A percentile compares a stretch with the other conserved stretches of the same genome.
Conservation (phyloP, 805 yeast genomes). For the Yarrowia osloensis region DNA sequence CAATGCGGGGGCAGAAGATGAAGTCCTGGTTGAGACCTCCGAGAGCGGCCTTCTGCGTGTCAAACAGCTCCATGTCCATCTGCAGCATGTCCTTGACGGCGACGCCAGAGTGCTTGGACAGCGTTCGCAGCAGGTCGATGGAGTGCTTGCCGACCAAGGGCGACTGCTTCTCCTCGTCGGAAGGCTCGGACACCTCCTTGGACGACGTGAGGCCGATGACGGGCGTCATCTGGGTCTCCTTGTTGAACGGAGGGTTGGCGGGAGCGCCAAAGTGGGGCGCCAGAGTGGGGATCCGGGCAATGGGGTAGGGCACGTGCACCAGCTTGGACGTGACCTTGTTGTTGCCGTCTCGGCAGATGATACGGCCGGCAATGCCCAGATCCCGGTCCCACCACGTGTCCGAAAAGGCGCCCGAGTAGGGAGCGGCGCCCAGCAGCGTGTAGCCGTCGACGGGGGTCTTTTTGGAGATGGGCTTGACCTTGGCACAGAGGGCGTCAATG, state of each 20-base stretch:
- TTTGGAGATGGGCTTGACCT: constrained; percentile 68
- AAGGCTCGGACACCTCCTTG: constrained; percentile 47
- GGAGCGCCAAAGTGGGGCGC: constrained; percentile 81
- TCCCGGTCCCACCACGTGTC: constrained; percentile 80
- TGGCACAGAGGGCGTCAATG: constrained; percentile 65
- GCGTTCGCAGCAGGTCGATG: constrained; percentile 61
- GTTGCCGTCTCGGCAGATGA: constrained; percentile 51
- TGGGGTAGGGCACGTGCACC: constrained; percentile 43
- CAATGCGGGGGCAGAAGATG: constrained; percentile 76
- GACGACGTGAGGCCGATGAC: constrained; percentile 57
- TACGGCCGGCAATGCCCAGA: constrained; percentile 76
- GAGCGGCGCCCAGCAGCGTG: constrained; percentile 74
- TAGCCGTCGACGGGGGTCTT: constrained; percentile 67
- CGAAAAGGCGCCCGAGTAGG: constrained; percentile 70
- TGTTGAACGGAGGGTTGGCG: constrained; percentile 65
- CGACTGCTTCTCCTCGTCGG: constrained; percentile 59
- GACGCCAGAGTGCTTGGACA: constrained; percentile 60
- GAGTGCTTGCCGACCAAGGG: constrained; percentile 70
- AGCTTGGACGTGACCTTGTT: constrained; percentile 38
- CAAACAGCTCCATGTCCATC: constrained; percentile 74
- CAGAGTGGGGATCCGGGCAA: constrained; percentile 75
- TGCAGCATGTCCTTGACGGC: constrained; percentile 62
- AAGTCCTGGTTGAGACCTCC: constrained; percentile 78
- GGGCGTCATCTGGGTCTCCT: constrained; percentile 75
- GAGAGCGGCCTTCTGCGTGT: constrained; percentile 70